These are phyloP conservation scores for Peribolospora baueri DNA, from an alignment of 768 basidiomycete species.

Conservation along the genomic window DNA sequence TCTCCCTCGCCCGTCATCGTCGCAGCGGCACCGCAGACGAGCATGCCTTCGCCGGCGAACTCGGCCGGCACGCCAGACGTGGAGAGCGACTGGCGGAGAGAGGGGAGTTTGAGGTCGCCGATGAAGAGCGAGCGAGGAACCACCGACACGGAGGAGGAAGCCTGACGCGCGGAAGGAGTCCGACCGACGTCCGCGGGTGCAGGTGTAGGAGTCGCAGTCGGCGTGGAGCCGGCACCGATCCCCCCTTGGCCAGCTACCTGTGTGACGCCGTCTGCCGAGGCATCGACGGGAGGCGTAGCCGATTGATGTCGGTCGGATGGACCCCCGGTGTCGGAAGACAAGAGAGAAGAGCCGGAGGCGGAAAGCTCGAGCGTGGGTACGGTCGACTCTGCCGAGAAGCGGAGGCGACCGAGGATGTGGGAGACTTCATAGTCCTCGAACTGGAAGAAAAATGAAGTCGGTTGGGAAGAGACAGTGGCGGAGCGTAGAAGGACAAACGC, in stretches of 20 bases:
- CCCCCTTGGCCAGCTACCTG: slow-evolving; percentile 1
- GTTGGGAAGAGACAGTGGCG: not conserved
- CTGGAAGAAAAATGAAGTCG: slow-evolving; percentile 24
- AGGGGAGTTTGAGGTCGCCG: slow-evolving; percentile 79
- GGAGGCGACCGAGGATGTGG: slow-evolving; percentile 68
- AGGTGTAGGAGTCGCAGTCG: slow-evolving; percentile 25
- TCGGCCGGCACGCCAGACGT: slow-evolving; percentile 63
- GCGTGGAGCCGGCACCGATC: slow-evolving; percentile 18
- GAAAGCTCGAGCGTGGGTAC: slow-evolving; percentile 64
- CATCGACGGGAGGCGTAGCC: slow-evolving; percentile 4
- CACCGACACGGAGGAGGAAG: slow-evolving; percentile 24
- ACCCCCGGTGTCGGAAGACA: not conserved
- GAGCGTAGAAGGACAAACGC: not conserved
- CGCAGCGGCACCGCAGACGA: slow-evolving; percentile 38
- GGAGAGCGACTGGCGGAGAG: slow-evolving; percentile 55
- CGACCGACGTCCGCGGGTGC: not conserved
- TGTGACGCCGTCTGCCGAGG: slow-evolving; percentile 11
- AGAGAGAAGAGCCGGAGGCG: slow-evolving; percentile 10
- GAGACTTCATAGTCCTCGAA: slow-evolving; percentile 97
- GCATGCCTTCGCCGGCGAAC: slow-evolving; percentile 86
- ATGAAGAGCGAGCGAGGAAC: slow-evolving; percentile 87
- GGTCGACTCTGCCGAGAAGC: slow-evolving; percentile 58
- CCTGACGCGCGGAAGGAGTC: not conserved
- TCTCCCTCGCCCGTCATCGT: slow-evolving; percentile 10
- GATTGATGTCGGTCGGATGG: slow-evolving; percentile 11